phyloP scores from a whole-genome alignment of 345 rosid genomes.

The Eucalyptus curtisii region DNA sequence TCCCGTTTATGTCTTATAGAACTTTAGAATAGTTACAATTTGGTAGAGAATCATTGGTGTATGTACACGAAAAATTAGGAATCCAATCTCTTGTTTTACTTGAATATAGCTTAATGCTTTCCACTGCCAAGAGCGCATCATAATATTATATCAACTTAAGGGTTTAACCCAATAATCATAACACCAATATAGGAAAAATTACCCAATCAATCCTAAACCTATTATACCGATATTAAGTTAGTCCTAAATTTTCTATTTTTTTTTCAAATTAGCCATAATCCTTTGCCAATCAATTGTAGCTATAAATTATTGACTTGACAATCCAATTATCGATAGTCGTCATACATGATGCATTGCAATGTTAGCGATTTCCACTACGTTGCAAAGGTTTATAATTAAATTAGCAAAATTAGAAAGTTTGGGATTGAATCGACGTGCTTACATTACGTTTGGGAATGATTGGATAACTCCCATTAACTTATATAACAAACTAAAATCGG shows the following conservation, averaged over 20 bases:
- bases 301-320: neutral
- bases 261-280: neutral
- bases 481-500: neutral
- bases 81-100: neutral
- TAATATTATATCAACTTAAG: fast-evolving
- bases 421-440: fast-evolving
- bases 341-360: neutral
- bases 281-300: neutral
- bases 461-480: neutral
- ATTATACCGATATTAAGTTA: fast-evolving
- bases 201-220: fast-evolving
- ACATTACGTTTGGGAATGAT: neutral
- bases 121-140: neutral
- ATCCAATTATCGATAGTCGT: fast-evolving
- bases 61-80: neutral
- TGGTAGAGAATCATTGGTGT: neutral
- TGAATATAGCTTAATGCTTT: neutral
- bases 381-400: neutral
- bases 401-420: neutral
- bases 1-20: neutral
- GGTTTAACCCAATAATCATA: neutral
- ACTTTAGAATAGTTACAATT: neutral
- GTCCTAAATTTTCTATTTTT: neutral
- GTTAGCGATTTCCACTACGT: fast-evolving
- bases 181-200: neutral